Base-by-base conservation (phyloP, 2,329 filamentous ascomycete genomes). In the Trichophyton equinum region DNA sequence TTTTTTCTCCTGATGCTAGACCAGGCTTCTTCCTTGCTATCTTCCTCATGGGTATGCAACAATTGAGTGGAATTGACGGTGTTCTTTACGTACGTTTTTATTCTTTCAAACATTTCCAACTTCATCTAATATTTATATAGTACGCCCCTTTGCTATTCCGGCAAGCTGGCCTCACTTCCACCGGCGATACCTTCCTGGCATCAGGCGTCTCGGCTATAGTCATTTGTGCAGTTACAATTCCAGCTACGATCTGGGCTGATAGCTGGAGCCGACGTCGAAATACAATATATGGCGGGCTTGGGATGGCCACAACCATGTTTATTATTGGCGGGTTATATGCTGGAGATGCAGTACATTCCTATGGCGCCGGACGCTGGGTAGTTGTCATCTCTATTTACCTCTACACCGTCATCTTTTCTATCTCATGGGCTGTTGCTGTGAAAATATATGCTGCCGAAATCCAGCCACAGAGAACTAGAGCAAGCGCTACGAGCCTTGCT, bases 61-160 rank as follows among this genome's bases (percentile, higher is more conserved):
- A 86, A 65, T 71, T 85, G 0, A 81, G 76, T 30, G 83, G 84
- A 0, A 85, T 86, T 57, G 84, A 86, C 64, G 83, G 81, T 0
- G 78, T 86, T 4, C 74, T 84, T 25, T 85, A 84, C 62, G 81
- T 82, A 67, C 68, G 77, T 56, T 56, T 22, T 33, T 4, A 38
- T 33, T 73, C 30, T 15, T n/a, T 3, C 49, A 44, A 4, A 13
- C 4, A 6, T 38, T 2, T 42, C 15, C 11, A 15, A 25, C 20
- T 9, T 25, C n/a, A 56, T 63, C 33, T 33, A 30, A 18, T 18
- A 15, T 36, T 36, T 25, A 9, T 36, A 30, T 49, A 82, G 77
- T 86, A 86, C 61, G 82, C 83, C 0, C 84, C 84, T 0, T 70
- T 80, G 0, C 74, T 87, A 0, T 86, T 86, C 64, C 71, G 77